phyloP scores from a whole-genome alignment of 108 stramenopile species.

The Nitzschia sp. region DNA sequence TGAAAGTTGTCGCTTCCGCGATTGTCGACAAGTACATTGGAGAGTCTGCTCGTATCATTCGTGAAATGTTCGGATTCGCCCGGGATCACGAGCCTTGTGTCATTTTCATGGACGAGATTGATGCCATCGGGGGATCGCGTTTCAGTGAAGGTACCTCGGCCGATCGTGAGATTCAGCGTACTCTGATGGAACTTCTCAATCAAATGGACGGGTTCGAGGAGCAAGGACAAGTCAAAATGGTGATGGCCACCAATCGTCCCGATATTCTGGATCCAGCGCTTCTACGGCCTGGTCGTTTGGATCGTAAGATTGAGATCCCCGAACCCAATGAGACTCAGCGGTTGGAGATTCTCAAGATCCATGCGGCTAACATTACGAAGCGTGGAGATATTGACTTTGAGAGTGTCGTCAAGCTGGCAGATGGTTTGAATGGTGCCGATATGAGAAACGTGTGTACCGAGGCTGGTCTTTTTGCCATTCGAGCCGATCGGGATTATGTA shows the following conservation, averaged over 20 bases:
- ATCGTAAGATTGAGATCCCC: slow-evolving; percentile 99
- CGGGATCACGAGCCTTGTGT: slow-evolving; percentile 96
- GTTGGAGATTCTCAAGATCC: slow-evolving; percentile 98
- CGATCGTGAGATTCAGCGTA: slow-evolving; percentile 99
- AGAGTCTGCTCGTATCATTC: slow-evolving; percentile 96
- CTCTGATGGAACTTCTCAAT: slow-evolving; percentile 97
- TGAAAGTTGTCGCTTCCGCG: slow-evolving; percentile 97
- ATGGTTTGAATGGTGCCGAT: slow-evolving; percentile 98
- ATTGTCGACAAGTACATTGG: slow-evolving; percentile 99
- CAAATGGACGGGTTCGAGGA: slow-evolving; percentile 99
- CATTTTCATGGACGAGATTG: slow-evolving; percentile 99
- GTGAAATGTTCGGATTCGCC: slow-evolving; percentile 99
- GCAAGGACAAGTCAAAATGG: slow-evolving; percentile 97
- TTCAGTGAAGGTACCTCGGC: slow-evolving; percentile 96
- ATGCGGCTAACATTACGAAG: slow-evolving; percentile 91
- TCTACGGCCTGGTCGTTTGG: slow-evolving; percentile 97
- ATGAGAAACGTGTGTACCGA: slow-evolving; percentile 98
- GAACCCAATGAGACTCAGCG: slow-evolving; percentile 97
- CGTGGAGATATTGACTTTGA: slow-evolving; percentile 98
- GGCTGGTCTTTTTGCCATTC: slow-evolving; percentile 98
- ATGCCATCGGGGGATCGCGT: slow-evolving; percentile 97
- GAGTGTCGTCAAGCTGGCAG: slow-evolving; percentile 95
- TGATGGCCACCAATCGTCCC: slow-evolving; percentile 99
- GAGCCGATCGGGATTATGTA: slow-evolving; percentile 95
- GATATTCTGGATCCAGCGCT: slow-evolving; percentile 99